Evolutionary conservation across 2,329 filamentous ascomycete genomes (phyloP).

Genomic region (Triangularia setosa): DNA sequence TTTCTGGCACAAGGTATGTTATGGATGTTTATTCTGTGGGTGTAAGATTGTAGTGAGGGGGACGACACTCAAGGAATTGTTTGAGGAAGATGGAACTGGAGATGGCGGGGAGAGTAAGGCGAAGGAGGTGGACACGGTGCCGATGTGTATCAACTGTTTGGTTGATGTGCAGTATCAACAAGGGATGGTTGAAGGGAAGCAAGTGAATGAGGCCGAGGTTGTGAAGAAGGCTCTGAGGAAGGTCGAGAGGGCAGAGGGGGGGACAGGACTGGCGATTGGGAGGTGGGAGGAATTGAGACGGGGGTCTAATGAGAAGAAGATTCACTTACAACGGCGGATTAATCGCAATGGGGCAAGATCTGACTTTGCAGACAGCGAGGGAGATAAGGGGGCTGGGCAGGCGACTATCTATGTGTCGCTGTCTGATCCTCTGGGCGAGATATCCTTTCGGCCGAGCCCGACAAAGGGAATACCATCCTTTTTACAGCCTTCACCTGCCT

Average conservation of each 20-base stretch:
- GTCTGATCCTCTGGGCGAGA: conserved; percentile 44
- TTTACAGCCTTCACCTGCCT: conserved; percentile 21
- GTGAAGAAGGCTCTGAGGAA: conserved; percentile 42
- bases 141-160: conserved; percentile 47
- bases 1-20: conserved; percentile 56
- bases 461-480: conserved; percentile 47
- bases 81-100: conserved; percentile 18
- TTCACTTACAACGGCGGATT: background rate
- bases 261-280: conserved; percentile 31
- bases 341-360: background rate
- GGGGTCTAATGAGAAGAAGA: conserved; percentile 14
- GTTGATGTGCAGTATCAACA: conserved; percentile 24
- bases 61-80: conserved; percentile 35
- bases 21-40: conserved; percentile 53
- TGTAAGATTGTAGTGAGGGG: conserved; percentile 37
- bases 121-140: conserved; percentile 44
- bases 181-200: conserved; percentile 32
- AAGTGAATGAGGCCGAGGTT: conserved; percentile 32
- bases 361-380: background rate
- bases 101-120: conserved; percentile 14
- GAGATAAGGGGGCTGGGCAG: background rate
- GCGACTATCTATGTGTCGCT: conserved; percentile 48
- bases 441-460: conserved; percentile 44
- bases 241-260: conserved; percentile 41
- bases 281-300: background rate